Base-by-base conservation (phyloP, 257 asterid species). In the Ocimum tenuiflorum region DNA sequence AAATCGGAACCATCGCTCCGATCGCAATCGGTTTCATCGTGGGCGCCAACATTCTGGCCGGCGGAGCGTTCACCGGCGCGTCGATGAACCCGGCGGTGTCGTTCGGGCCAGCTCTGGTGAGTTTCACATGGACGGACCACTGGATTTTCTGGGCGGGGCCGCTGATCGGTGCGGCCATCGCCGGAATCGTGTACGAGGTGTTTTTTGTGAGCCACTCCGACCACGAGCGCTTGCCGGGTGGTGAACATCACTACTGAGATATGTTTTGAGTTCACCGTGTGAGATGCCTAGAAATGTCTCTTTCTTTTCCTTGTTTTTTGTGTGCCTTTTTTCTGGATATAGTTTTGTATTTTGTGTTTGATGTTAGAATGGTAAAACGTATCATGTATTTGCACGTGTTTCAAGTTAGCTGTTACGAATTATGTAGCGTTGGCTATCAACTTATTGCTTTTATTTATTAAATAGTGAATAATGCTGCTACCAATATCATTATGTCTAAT, bases 101-200 rank as follows among this genome's bases (percentile, higher is more conserved):
- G 6, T 88, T 88, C 38, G 95, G 95, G 8, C 92, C 92, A 2
- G 85, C 92, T 18, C 14, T 88, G 67, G 68, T 81, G 2, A 78
- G 91, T 82, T 83, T 84, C 82, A 51, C 15, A 45, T 88, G 94
- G 94, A 39, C 67, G 6, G 4, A 76, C 76, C 95, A 88, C 52
- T 88, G 95, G 95, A 71, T 88, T 6, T 88, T 83, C 76, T 88
- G 95, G 94, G 91, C 85, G 24, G 95, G 95, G 2, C 95, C 95
- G 6, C 65, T 88, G 19, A 42, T 78, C 67, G 95, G 95, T 2
- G 88, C 80, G 12, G 85, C 67, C 2, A 68, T 82, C 61, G 96
- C 96, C 46, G 96, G 86, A 2, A 58, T 72, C 45, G 74, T 88
- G 9, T 85, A 85, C 24, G 92, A 88, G 52, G n/a, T 74, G 15